These are phyloP conservation scores for Umbelopsis sp. DNA, from an alignment of 192 early-diverging fungal species.

Conservation along the genomic window DNA sequence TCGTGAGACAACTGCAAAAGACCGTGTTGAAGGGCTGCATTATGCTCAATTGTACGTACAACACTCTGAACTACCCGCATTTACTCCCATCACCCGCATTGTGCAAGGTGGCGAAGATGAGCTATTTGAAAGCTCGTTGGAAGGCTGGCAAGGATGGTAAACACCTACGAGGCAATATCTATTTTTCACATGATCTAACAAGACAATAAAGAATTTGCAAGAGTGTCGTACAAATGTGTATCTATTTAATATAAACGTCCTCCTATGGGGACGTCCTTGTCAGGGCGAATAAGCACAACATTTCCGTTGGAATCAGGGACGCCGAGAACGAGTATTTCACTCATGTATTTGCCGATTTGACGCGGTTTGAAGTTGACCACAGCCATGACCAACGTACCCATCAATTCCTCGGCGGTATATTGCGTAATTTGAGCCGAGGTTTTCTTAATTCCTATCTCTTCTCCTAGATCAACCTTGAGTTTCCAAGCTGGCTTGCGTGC, in stretches of 20 bases:
- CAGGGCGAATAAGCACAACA: neutral
- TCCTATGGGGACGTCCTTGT: slow-evolving; percentile 8
- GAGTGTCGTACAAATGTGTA: neutral
- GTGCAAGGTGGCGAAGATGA: slow-evolving; percentile 73
- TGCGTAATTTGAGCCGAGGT: slow-evolving; percentile 7
- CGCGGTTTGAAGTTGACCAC: slow-evolving; percentile 21
- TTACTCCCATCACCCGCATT: slow-evolving; percentile 62
- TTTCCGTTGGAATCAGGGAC: neutral
- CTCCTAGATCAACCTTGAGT: slow-evolving; percentile 6
- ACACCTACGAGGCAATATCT: neutral
- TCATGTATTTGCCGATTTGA: slow-evolving; percentile 17
- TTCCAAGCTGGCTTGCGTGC: slow-evolving; percentile 12
- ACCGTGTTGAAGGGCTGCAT: slow-evolving; percentile 56
- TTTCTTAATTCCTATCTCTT: slow-evolving; percentile 8
- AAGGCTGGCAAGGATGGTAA: slow-evolving; percentile 47
- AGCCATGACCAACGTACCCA: slow-evolving; percentile 7
- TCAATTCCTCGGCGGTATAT: neutral
- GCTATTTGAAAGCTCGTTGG: slow-evolving; percentile 48
- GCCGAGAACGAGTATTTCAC: slow-evolving; percentile 7
- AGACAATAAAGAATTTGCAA: slow-evolving; percentile 4
- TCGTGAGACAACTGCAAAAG: slow-evolving; percentile 48
- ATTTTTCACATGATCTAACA: neutral
- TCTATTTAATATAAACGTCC: neutral
- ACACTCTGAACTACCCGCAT: slow-evolving; percentile 48
- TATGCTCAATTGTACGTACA: slow-evolving; percentile 70